These are phyloP conservation scores for Kwoniella dejecticola DNA, from an alignment of 768 basidiomycete genomes.

Conservation along the genomic window DNA sequence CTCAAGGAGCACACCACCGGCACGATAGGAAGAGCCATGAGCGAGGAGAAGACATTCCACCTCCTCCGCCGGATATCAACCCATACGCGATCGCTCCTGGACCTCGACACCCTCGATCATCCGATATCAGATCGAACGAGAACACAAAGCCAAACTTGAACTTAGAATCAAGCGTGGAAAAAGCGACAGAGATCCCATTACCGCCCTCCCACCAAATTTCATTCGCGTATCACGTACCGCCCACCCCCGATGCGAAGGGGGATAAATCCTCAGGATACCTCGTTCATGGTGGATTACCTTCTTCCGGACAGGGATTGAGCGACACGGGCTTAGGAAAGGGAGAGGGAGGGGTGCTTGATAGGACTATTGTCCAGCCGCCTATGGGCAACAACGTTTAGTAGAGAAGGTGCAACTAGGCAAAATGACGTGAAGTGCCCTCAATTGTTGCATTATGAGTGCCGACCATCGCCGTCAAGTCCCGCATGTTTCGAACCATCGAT, in stretches of 20 bases:
- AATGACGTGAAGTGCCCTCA: background rate
- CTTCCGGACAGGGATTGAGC: background rate
- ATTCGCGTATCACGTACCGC: background rate
- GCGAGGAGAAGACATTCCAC: background rate
- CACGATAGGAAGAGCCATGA: background rate
- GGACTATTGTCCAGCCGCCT: background rate
- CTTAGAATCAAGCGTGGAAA: too few species aligned
- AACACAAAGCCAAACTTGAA: too few species aligned
- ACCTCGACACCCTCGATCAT: background rate
- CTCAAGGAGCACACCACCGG: too few species aligned
- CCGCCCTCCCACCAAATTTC: constrained; percentile 7
- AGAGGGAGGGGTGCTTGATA: background rate
- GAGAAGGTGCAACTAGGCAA: background rate
- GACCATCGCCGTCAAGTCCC: background rate
- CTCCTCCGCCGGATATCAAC: background rate
- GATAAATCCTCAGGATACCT: background rate
- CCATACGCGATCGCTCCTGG: background rate
- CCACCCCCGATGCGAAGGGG: background rate
- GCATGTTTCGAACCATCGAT: too few species aligned
- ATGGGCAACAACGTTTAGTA: too few species aligned
- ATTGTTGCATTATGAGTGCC: too few species aligned
- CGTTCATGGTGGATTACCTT: background rate
- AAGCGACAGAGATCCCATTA: constrained; percentile 1
- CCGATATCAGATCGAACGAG: too few species aligned
- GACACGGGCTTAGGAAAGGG: background rate